Percentiles rank a stretch among this genome's conserved stretches.
Evolutionary conservation across 2,329 filamentous ascomycete species (phyloP).

Genomic region (Amphichorda felina): DNA sequence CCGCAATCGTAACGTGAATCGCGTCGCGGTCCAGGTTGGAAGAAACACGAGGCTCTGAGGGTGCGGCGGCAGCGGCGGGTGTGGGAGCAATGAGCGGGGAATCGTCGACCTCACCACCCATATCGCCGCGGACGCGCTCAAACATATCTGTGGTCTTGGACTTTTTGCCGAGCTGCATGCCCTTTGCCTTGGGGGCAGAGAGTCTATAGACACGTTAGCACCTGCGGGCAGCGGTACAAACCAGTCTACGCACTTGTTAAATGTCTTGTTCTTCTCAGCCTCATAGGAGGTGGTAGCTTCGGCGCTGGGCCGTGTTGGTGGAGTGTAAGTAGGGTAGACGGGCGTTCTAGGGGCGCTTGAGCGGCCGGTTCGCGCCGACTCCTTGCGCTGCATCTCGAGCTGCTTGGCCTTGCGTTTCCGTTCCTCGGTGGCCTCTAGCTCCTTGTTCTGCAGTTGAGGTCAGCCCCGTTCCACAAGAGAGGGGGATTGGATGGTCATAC

Average conservation of each 20-base stretch:
- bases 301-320: constrained; percentile 59
- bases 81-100: constrained; percentile 55
- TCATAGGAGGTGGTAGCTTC: constrained; percentile 92
- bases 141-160: constrained; percentile 97
- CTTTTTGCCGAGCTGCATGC: constrained; percentile 99
- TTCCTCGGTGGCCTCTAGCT: constrained; percentile 94
- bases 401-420: constrained; percentile 98
- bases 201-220: constrained; percentile 23
- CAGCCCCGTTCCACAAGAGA: background rate
- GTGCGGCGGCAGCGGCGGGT: constrained; percentile 34
- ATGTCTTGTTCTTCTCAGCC: constrained; percentile 91
- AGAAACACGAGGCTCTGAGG: constrained; percentile 43
- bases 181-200: constrained; percentile 74
- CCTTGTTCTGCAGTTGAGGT: constrained; percentile 65
- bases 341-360: constrained; percentile 59
- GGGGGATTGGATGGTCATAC: constrained; percentile 31
- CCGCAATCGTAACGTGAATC: constrained; percentile 78
- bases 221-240: background rate
- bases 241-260: constrained; percentile 52
- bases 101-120: constrained; percentile 78
- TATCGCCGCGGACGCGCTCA: constrained; percentile 82
- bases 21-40: constrained; percentile 68
- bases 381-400: constrained; percentile 96
- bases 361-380: constrained; percentile 69
- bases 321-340: constrained; percentile 80